Conservation (phyloP, 2,329 filamentous ascomycete species). For the Pseudogymnoascus sp. region DNA sequence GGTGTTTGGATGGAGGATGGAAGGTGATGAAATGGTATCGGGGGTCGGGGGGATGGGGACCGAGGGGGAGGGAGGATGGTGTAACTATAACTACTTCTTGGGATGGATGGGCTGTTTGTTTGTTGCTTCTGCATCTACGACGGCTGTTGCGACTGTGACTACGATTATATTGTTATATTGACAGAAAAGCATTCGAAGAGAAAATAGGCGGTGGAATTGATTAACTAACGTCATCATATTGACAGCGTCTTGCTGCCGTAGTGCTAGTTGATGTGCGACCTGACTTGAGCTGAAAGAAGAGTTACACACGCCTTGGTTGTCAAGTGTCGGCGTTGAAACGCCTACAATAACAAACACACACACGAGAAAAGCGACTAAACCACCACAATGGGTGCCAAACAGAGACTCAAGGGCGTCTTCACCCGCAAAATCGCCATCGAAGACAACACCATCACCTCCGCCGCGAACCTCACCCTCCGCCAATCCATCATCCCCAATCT, state of each 20-base stretch:
- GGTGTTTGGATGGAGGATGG: background rate
- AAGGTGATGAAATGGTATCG: background rate
- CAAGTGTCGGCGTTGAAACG: background rate
- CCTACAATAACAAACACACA: background rate
- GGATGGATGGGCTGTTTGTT: too few species aligned
- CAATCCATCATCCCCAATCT: slow-evolving; percentile 36
- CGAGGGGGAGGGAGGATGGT: background rate
- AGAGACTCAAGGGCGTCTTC: background rate
- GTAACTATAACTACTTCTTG: too few species aligned
- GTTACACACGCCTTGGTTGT: background rate
- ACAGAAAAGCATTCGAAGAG: background rate
- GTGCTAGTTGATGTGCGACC: background rate
- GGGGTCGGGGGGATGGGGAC: background rate
- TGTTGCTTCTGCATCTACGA: background rate
- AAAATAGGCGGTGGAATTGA: background rate
- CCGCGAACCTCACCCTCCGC: slow-evolving; percentile 34
- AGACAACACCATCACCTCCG: slow-evolving; percentile 25
- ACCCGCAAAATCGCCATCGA: background rate
- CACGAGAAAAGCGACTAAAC: background rate
- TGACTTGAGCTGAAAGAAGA: background rate
- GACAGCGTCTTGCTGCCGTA: background rate
- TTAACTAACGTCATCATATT: background rate
- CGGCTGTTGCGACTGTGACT: background rate
- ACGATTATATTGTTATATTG: background rate
- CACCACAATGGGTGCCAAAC: background rate